phyloP scores from a whole-genome alignment of 2,329 filamentous ascomycete species.

The Bipolaris victoriae region DNA sequence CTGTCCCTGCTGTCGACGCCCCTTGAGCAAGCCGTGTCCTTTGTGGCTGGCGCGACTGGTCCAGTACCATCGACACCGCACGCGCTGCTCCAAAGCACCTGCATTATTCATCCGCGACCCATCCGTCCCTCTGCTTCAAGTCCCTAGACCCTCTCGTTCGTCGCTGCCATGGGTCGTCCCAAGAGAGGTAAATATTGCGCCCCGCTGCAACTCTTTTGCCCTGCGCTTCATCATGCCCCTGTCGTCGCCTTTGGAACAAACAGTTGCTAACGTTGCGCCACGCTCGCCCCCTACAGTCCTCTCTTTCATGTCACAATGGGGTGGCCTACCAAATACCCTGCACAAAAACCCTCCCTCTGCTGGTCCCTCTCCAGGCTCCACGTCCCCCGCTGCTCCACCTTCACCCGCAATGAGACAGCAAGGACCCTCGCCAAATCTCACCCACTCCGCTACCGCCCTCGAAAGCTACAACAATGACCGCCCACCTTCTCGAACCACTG shows the following conservation, averaged over 20 bases:
- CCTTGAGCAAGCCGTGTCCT: constrained; percentile 33
- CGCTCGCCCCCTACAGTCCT: constrained; percentile 64
- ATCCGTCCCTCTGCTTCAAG: constrained; percentile 13
- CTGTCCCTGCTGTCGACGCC: constrained; percentile 9
- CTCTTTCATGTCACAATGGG: constrained; percentile 87
- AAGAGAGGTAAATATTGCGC: constrained; percentile 44
- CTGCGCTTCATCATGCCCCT: constrained; percentile 13
- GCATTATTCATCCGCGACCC: constrained; percentile 13
- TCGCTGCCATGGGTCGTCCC: constrained; percentile 43
- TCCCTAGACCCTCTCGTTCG: constrained; percentile 18
- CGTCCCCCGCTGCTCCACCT: constrained; percentile 43
- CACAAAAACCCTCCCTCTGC: constrained; percentile 34
- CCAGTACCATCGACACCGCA: constrained; percentile 22
- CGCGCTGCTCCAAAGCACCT: constrained; percentile 27
- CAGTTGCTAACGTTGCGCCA: constrained; percentile 37
- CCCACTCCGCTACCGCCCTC: constrained; percentile 40
- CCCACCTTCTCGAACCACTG: constrained; percentile 44
- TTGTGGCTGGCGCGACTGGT: constrained; percentile 42
- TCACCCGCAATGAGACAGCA: constrained; percentile 38
- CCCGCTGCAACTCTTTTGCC: constrained; percentile 9
- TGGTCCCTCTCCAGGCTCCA: constrained; percentile 38
- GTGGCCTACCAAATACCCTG: constrained; percentile 48
- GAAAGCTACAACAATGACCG: constrained; percentile 36
- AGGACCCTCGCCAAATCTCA: constrained; percentile 23
- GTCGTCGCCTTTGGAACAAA: constrained; percentile 11